A percentile compares a stretch with the other conserved stretches of the same genome.
Conservation (phyloP, 345 rosid species). For the Gossypium mustelinum region DNA sequence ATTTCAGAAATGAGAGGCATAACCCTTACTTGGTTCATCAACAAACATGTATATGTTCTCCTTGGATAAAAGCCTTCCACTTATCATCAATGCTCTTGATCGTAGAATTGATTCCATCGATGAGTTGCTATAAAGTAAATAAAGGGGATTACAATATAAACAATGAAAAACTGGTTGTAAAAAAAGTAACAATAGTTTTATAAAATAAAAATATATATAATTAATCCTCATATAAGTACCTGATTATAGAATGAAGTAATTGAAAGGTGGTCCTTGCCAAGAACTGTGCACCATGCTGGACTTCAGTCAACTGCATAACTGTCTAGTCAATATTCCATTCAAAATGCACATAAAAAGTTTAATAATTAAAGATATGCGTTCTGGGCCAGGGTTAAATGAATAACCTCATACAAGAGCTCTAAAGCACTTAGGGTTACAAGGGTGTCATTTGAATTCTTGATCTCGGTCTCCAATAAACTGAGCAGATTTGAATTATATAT, state of each 20-base stretch:
- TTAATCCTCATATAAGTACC: conserved; percentile 38
- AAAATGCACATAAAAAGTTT: neutral
- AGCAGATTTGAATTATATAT: conserved; percentile 61
- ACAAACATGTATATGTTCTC: conserved; percentile 40
- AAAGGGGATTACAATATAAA: neutral
- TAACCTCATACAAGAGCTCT: conserved; percentile 89
- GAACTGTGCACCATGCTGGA: conserved; percentile 69
- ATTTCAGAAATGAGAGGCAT: neutral
- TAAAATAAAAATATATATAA: neutral
- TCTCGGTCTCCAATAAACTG: conserved; percentile 66
- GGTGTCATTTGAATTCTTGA: conserved; percentile 54
- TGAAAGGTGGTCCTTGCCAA: conserved; percentile 65
- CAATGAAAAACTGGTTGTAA: neutral
- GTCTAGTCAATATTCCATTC: conserved; percentile 11
- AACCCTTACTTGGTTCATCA: conserved; percentile 63
- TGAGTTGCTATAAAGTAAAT: conserved; percentile 38
- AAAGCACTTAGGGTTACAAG: conserved; percentile 61
- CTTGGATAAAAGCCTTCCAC: conserved; percentile 73
- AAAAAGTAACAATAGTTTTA: neutral
- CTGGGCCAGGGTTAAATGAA: conserved; percentile 15
- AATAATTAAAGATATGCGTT: neutral
- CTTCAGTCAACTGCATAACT: conserved; percentile 58
- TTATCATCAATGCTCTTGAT: conserved; percentile 78
- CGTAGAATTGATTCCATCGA: conserved; percentile 50
- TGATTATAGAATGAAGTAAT: conserved; percentile 58